These are phyloP conservation scores for Hygrophorus pudorinus DNA, from an alignment of 768 basidiomycete species.

Conservation along the genomic window DNA sequence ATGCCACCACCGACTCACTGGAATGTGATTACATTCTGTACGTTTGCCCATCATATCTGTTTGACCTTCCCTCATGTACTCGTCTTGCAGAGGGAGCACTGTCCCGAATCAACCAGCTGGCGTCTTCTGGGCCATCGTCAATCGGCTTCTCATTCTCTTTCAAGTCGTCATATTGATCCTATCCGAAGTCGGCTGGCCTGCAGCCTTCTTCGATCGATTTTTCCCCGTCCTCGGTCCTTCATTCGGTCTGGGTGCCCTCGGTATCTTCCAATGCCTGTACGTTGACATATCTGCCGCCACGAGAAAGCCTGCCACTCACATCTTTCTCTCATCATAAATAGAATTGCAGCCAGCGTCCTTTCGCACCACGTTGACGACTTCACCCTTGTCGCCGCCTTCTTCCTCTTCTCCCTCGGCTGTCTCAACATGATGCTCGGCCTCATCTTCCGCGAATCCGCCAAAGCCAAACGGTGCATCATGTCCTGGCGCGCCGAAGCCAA, in stretches of 20 bases:
- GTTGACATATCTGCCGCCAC: constrained; percentile 17
- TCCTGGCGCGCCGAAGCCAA: constrained; percentile 51
- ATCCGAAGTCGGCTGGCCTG: constrained; percentile 78
- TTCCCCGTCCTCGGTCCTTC: constrained; percentile 79
- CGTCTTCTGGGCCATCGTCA: constrained; percentile 85
- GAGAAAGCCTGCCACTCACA: not conserved
- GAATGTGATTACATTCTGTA: constrained; percentile 77
- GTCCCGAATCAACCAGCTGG: constrained; percentile 90
- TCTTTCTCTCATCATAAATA: constrained; percentile 12
- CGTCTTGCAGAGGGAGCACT: constrained; percentile 47
- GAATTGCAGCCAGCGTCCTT: constrained; percentile 61
- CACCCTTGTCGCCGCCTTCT: constrained; percentile 84
- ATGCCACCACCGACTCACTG: constrained; percentile 20
- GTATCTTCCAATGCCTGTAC: constrained; percentile 79
- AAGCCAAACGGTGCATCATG: constrained; percentile 50
- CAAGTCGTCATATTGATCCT: constrained; percentile 73
- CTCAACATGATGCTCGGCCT: constrained; percentile 74
- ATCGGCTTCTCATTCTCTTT: constrained; percentile 79
- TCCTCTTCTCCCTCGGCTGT: constrained; percentile 88
- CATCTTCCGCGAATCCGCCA: constrained; percentile 57
- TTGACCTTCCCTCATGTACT: not conserved
- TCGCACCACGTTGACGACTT: constrained; percentile 80
- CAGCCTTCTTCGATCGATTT: constrained; percentile 68
- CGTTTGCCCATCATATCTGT: constrained; percentile 16
- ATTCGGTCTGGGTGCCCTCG: constrained; percentile 82